phyloP scores from a whole-genome alignment of 768 basidiomycete genomes.

The Aureoboletus auriporus region DNA sequence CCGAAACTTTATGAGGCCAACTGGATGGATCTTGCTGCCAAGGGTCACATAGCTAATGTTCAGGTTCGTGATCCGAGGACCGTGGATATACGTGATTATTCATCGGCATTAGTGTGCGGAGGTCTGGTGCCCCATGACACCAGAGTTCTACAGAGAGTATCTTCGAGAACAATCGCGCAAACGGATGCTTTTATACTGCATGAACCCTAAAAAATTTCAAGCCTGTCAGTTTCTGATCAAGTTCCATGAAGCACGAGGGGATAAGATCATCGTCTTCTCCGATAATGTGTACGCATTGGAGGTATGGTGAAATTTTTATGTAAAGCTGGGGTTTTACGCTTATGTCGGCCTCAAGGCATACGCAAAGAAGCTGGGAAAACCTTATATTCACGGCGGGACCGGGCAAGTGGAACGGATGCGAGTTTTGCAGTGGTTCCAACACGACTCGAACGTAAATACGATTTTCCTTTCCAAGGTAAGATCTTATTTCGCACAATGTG shows the following conservation, averaged over 20 bases:
- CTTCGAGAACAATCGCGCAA: conserved; percentile 89
- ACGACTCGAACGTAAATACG: conserved; percentile 92
- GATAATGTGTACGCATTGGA: conserved; percentile 97
- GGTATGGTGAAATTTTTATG: conserved; percentile 42
- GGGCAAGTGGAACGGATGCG: conserved; percentile 95
- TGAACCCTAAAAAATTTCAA: conserved; percentile 99
- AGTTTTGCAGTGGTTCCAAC: conserved; percentile 92
- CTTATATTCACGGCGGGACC: conserved; percentile 94
- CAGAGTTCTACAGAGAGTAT: conserved; percentile 98
- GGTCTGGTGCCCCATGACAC: conserved; percentile 99
- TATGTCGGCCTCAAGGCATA: conserved; percentile 57
- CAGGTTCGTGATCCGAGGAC: conserved; percentile 56
- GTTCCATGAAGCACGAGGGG: conserved; percentile 95
- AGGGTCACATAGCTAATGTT: conserved; percentile 99
- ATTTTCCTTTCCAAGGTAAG: conserved; percentile 95
- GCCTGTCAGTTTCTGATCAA: conserved; percentile 98
- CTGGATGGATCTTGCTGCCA: conserved; percentile 99
- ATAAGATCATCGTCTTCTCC: conserved; percentile 99
- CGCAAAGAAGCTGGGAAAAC: conserved; percentile 88
- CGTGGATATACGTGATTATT: not conserved
- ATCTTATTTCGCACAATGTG: conserved; percentile 7
- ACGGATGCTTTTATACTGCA: conserved; percentile 95
- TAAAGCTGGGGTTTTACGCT: conserved; percentile 1
- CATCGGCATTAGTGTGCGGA: conserved; percentile 77
- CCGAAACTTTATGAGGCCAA: conserved; percentile 99